Evolutionary conservation across 2,329 filamentous ascomycete genomes (phyloP), one percentile per base, ranked within the genome.

Genomic region (Fusarium azukiicola): DNA sequence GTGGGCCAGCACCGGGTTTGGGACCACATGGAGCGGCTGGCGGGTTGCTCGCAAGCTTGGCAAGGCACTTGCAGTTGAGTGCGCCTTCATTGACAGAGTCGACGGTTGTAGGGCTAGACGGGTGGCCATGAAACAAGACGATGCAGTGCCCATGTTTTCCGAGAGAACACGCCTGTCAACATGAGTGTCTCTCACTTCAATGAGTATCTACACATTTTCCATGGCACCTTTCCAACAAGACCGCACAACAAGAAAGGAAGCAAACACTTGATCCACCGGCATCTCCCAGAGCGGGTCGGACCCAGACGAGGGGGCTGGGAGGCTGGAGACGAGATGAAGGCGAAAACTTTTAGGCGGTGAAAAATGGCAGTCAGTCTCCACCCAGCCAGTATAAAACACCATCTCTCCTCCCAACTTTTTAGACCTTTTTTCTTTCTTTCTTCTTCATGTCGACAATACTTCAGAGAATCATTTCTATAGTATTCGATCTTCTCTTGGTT

Each of bases 401-500:
- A 0, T 19, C 50, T 44, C 56, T 36, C 40, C 52, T 56, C 64
- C 3, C 76, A 19, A 47, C 69, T 76, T 86, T 89, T 87, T 32
- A 72, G 49, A 61, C 77, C 84, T 84, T 88, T 88, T 86, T 89
- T 87, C 84, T 78, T 68, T 72, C 86, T 89, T 90, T 90, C 88
- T 90, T 92, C 88, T 88, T 91, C 87, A 92, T 88, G 91, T 91
- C 91, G 92, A 93, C 91, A 92, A 93, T 92, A 92, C 90, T 92
- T 91, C 88, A 79, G 61, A 64, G 96, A 97, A 97, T 97, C 96
- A 96, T 96, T 98, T 98, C 96, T 98, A 97, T 97, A 98, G 96
- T 97, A 95, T 92, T 96, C 94, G 94, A 97, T 95, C 93, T 92
- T 92, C 94, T 96, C 96, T 98, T 95, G 96, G 94, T 95, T 97